phyloP scores from a whole-genome alignment of 768 basidiomycete genomes.

The Leccinum disarticulatum region DNA sequence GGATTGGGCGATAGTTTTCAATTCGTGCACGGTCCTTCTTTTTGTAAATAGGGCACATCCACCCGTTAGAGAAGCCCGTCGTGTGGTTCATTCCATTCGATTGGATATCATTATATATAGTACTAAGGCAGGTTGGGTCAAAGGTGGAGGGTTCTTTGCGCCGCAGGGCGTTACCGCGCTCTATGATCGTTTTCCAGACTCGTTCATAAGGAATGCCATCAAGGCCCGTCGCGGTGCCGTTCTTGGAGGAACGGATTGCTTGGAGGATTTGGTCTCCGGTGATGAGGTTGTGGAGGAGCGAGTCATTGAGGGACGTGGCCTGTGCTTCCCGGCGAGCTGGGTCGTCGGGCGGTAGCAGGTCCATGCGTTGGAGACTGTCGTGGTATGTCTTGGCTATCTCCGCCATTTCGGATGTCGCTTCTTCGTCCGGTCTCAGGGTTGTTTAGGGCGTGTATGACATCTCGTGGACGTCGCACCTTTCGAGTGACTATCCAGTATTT shows the following conservation, averaged over 20 bases:
- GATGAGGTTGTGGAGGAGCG: slow-evolving; percentile 30
- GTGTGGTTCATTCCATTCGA: neutral
- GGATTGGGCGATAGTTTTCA: slow-evolving; percentile 35
- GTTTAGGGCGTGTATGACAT: slow-evolving; percentile 19
- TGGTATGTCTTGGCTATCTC: slow-evolving; percentile 20
- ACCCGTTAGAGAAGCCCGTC: neutral
- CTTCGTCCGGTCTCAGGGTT: neutral
- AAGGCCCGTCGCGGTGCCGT: neutral
- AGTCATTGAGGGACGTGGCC: fast-evolving
- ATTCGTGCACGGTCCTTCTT: neutral
- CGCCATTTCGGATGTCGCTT: slow-evolving; percentile 31
- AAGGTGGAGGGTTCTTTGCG: neutral
- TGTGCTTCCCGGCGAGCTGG: neutral
- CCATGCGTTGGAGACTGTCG: slow-evolving; percentile 21
- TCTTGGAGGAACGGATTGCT: neutral
- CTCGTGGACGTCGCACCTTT: slow-evolving; percentile 3
- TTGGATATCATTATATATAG: neutral
- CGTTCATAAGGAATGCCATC: neutral
- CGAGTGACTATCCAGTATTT: slow-evolving; percentile 22
- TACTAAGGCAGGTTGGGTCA: too few species aligned
- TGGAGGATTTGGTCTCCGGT: neutral
- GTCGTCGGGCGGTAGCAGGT: neutral
- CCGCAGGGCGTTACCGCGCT: too few species aligned
- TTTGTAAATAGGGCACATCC: slow-evolving; percentile 2
- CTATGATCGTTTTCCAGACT: neutral